Evolutionary conservation across 1,284 basidiomycete species (phyloP).

Genomic region (Puccinia triticina): DNA sequence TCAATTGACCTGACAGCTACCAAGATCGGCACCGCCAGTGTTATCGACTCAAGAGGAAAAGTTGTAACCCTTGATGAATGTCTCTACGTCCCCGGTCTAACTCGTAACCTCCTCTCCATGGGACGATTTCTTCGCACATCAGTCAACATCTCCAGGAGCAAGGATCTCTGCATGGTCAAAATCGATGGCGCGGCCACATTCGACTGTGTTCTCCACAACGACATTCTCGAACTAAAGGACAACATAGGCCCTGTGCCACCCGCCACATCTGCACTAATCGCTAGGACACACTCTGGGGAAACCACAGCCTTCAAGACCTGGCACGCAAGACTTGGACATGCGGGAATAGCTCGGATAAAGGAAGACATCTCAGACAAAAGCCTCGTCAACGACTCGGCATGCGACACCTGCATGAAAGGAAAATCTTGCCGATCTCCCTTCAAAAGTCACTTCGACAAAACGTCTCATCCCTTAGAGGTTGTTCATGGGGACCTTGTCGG

Average conservation of each 20-base stretch:
- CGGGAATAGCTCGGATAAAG: neutral
- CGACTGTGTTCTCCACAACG: neutral
- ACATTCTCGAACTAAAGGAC: neutral
- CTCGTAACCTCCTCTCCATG: neutral
- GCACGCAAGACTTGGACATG: neutral
- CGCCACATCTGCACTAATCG: too few relatives aligned
- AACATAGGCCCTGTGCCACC: too few relatives aligned
- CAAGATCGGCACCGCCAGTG: neutral
- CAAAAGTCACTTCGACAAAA: neutral
- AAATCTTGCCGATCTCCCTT: neutral
- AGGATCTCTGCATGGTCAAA: neutral
- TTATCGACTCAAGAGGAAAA: neutral
- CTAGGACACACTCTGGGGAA: too few relatives aligned
- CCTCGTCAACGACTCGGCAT: neutral
- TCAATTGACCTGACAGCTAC: neutral
- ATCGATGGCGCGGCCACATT: neutral
- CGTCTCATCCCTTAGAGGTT: neutral
- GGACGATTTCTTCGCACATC: too few relatives aligned
- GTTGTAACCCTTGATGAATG: neutral
- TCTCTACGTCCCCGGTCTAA: neutral
- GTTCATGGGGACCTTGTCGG: constrained; percentile 6
- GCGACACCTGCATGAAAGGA: too few relatives aligned
- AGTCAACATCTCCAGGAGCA: neutral
- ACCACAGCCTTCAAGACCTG: neutral
- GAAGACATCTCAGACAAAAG: neutral